phyloP scores from a whole-genome alignment of 805 yeast species.

The Candida boidinii region DNA sequence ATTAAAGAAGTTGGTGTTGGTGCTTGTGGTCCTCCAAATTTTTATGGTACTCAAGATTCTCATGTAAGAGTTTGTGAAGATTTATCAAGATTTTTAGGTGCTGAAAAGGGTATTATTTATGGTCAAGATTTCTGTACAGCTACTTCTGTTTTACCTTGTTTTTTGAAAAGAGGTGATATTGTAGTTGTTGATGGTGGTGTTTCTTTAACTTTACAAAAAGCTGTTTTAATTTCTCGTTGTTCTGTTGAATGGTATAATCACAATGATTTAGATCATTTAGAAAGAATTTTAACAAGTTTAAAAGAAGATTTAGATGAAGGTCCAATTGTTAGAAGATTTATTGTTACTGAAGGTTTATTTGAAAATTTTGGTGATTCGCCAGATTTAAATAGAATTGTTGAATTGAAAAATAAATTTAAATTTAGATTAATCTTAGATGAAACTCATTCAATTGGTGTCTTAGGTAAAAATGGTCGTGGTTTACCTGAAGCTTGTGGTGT shows the following conservation, averaged over 20 bases:
- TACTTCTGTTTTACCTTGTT: conserved; percentile 85
- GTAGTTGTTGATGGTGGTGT: conserved; percentile 80
- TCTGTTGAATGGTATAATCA: conserved; percentile 79
- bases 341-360: conserved; percentile 86
- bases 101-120: conserved; percentile 74
- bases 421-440: conserved; percentile 86
- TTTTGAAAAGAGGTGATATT: conserved; percentile 90
- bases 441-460: conserved; percentile 73
- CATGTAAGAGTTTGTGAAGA: conserved; percentile 75
- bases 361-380: conserved; percentile 76
- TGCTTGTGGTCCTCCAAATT: conserved; percentile 97
- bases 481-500: conserved; percentile 64
- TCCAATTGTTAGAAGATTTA: conserved; percentile 83
- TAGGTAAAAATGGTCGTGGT: conserved; percentile 85
- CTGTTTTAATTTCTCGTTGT: conserved; percentile 78
- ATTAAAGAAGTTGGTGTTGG: conserved; percentile 84
- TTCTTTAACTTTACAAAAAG: conserved; percentile 76
- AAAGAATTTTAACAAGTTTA: conserved; percentile 53
- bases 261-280: conserved; percentile 80
- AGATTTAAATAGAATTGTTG: conserved; percentile 57
- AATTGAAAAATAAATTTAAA: conserved; percentile 72
- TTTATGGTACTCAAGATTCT: conserved; percentile 91
- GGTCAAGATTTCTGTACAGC: conserved; percentile 90
- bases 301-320: conserved; percentile 53
- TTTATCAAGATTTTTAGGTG: conserved; percentile 65